phyloP scores from a whole-genome alignment of 768 basidiomycete genomes.

The Mycena rosella region DNA sequence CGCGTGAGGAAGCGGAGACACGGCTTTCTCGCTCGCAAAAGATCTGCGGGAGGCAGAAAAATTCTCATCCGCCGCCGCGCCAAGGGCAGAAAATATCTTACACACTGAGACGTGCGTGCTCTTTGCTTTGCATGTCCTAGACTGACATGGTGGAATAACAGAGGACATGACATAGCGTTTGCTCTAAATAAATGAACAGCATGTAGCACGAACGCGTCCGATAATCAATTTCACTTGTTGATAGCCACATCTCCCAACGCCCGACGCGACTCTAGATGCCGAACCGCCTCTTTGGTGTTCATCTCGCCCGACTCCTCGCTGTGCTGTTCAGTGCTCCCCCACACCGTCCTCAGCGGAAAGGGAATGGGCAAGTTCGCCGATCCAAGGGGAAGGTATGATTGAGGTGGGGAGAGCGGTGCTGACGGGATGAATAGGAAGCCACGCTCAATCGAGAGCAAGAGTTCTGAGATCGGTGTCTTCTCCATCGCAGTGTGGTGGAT shows the following conservation, averaged over 20 bases:
- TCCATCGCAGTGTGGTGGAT: background rate
- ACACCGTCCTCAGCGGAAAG: slow-evolving; percentile 31
- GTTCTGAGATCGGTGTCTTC: slow-evolving; percentile 76
- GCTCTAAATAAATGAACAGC: slow-evolving; percentile 24
- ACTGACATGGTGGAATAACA: background rate
- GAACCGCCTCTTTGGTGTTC: slow-evolving; percentile 29
- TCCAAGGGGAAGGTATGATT: slow-evolving; percentile 51
- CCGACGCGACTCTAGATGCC: slow-evolving; percentile 36
- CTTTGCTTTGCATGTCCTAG: background rate
- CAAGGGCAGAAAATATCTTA: slow-evolving; percentile 85
- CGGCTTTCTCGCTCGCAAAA: slow-evolving; percentile 87
- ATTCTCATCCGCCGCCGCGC: slow-evolving; percentile 76
- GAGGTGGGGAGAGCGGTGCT: slow-evolving; percentile 71
- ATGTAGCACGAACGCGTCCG: slow-evolving; percentile 24
- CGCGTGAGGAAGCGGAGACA: slow-evolving; percentile 93
- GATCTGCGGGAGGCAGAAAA: slow-evolving; percentile 75
- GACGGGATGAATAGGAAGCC: slow-evolving; percentile 77
- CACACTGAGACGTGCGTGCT: slow-evolving; percentile 67
- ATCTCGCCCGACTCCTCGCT: slow-evolving; percentile 21
- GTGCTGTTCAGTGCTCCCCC: slow-evolving; percentile 21
- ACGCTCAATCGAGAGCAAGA: slow-evolving; percentile 72
- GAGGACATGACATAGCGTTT: slow-evolving; percentile 10
- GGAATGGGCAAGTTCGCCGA: slow-evolving; percentile 33
- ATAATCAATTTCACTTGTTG: slow-evolving; percentile 33
- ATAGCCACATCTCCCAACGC: slow-evolving; percentile 38